Evolutionary conservation across 257 asterid genomes (phyloP).

Genomic region (Hygrophila difformis): DNA sequence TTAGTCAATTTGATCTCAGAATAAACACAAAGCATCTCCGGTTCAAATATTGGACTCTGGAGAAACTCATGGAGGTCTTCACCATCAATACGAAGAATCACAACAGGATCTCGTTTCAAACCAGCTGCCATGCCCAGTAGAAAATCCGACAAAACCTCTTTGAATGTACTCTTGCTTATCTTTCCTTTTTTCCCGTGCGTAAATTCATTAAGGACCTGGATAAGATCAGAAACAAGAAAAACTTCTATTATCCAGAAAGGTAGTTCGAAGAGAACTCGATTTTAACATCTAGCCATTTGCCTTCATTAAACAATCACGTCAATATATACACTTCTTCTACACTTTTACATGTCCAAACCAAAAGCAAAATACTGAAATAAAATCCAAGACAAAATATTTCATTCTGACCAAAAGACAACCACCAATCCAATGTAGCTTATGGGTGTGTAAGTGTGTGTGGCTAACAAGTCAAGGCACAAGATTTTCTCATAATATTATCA

Average conservation of each 20-base stretch:
- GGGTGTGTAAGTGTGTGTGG: neutral
- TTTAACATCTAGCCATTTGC: too few relatives aligned
- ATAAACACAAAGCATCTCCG: conserved; percentile 36
- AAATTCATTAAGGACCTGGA: conserved; percentile 63
- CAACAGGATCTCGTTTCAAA: conserved; percentile 61
- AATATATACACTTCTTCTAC: too few relatives aligned
- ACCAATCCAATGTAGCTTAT: neutral
- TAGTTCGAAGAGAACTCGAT: too few relatives aligned
- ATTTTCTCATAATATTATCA: neutral
- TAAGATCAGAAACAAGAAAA: too few relatives aligned
- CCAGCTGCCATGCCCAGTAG: conserved; percentile 75
- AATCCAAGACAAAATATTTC: too few relatives aligned
- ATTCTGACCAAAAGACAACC: neutral
- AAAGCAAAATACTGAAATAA: neutral
- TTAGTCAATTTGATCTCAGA: conserved; percentile 33
- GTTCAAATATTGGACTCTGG: conserved; percentile 36
- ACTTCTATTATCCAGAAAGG: too few relatives aligned
- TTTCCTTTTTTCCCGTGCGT: conserved; percentile 50
- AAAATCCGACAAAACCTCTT: conserved; percentile 57
- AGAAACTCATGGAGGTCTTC: conserved; percentile 53
- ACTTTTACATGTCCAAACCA: neutral
- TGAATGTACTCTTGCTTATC: conserved; percentile 47
- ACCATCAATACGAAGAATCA: conserved; percentile 72
- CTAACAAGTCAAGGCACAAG: neutral
- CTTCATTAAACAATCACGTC: too few relatives aligned